Conservation (phyloP, 768 basidiomycete genomes). For the Xerocomellus amylosporus region DNA sequence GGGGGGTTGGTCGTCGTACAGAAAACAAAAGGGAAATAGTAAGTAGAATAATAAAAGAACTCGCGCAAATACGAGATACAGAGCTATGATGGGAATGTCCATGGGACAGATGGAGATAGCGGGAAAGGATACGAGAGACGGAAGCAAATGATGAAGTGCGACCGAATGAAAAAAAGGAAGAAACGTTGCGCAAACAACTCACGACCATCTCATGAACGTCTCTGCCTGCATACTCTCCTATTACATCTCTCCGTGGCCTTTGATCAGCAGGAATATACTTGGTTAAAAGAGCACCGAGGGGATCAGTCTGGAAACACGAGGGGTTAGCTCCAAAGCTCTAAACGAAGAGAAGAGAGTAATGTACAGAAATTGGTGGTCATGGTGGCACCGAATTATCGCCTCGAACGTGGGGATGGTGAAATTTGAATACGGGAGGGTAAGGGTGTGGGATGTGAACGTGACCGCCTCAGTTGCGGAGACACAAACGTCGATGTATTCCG, state of each 20-base stretch:
- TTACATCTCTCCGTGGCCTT: conserved; percentile 68
- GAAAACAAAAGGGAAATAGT: conserved; percentile 17
- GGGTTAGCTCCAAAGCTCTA: conserved; percentile 3
- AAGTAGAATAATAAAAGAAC: conserved; percentile 20
- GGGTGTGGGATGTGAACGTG: not conserved
- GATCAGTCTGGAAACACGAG: conserved; percentile 61
- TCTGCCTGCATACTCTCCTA: conserved; percentile 67
- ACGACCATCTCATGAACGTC: conserved; percentile 83
- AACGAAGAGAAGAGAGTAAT: not conserved
- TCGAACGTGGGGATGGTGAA: conserved; percentile 4
- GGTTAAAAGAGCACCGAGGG: conserved; percentile 73
- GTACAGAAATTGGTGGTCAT: conserved; percentile 5
- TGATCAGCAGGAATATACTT: conserved; percentile 82
- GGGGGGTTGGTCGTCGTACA: conserved; percentile 21
- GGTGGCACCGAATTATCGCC: conserved; percentile 3
- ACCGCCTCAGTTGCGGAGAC: not conserved
- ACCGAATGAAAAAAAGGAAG: conserved; percentile 7
- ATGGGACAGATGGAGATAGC: conserved; percentile 4
- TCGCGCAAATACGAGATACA: conserved; percentile 22
- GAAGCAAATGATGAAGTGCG: conserved; percentile 3
- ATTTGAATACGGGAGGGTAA: not conserved
- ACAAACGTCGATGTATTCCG: not conserved
- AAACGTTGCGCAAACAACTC: conserved; percentile 36
- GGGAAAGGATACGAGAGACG: conserved; percentile 9
- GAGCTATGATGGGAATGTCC: conserved; percentile 16